A percentile compares a stretch with the other conserved stretches of the same genome.
phyloP scores from a whole-genome alignment of 192 early-diverging fungal genomes.

The Coemansia sp. region DNA sequence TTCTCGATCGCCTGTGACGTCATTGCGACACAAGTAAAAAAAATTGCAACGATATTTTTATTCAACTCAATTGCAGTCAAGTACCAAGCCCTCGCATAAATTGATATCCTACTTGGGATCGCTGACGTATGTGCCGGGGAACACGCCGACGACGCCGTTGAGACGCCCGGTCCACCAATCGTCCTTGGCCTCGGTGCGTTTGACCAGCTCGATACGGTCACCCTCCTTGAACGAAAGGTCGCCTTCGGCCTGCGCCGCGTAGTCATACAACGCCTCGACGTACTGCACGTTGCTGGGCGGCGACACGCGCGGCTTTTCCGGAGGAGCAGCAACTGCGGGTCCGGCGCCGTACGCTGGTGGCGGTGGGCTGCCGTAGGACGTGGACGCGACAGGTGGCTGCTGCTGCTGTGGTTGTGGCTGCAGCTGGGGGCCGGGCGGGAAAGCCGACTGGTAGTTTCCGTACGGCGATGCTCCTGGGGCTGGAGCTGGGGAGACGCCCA shows the following conservation, averaged over 20 bases:
- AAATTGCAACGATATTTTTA: too few species aligned
- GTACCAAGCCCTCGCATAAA: too few species aligned
- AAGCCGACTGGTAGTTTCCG: conserved; percentile 18
- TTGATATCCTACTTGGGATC: conserved; percentile 31
- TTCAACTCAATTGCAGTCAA: too few species aligned
- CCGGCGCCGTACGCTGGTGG: conserved; percentile 13
- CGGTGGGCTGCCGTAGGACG: conserved; percentile 4
- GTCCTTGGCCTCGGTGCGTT: conserved; percentile 59
- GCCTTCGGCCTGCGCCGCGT: conserved; percentile 67
- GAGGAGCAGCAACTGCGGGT: conserved; percentile 21
- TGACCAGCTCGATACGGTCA: conserved; percentile 69
- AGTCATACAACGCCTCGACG: conserved; percentile 77
- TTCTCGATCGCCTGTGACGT: too few species aligned
- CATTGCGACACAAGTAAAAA: not conserved
- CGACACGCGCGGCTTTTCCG: conserved; percentile 8
- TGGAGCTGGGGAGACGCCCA: not conserved
- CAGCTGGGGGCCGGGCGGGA: conserved; percentile 11
- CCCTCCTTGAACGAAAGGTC: conserved; percentile 72
- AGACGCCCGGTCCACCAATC: conserved; percentile 85
- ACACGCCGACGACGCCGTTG: conserved; percentile 63
- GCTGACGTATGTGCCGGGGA: conserved; percentile 65
- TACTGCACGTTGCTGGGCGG: conserved; percentile 38
- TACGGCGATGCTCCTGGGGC: conserved; percentile 12
- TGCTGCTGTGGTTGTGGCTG: conserved; percentile 8
- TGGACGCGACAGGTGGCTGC: conserved; percentile 3